A percentile compares a stretch with the other conserved stretches of the same genome.
phyloP scores from a whole-genome alignment of 495 filamentous ascomycete genomes.

The Daldinia grandis region DNA sequence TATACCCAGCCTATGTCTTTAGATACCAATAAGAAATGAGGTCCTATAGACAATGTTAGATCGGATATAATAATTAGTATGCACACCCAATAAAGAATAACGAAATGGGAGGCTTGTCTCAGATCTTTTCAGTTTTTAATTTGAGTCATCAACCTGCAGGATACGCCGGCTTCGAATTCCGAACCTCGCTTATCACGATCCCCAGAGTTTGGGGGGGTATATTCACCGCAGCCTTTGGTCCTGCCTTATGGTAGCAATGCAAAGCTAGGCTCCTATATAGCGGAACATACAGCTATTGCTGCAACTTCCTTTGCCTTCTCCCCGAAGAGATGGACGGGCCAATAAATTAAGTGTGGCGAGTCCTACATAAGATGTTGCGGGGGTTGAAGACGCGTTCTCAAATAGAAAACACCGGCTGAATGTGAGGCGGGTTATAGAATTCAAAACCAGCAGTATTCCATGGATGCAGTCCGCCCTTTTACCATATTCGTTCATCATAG shows the following conservation, averaged over 20 bases:
- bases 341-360: conserved; percentile 23
- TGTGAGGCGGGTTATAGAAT: conserved; percentile 34
- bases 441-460: conserved; percentile 51
- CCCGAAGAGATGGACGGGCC: conserved; percentile 17
- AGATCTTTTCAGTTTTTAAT: conserved; percentile 65
- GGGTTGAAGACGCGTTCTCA: conserved; percentile 27
- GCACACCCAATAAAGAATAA: neutral
- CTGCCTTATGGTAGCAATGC: conserved; percentile 43
- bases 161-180: conserved; percentile 50
- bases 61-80: conserved; percentile 5
- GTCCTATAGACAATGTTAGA: conserved; percentile 35
- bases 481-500: conserved; percentile 67
- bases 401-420: conserved; percentile 37
- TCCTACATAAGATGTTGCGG: conserved; percentile 5
- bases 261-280: conserved; percentile 51
- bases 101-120: conserved; percentile 49
- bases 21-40: neutral
- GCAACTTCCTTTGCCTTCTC: conserved; percentile 43
- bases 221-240: conserved; percentile 61
- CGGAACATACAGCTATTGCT: conserved; percentile 45
- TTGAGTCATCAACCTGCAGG: conserved; percentile 54
- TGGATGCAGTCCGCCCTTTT: conserved; percentile 68
- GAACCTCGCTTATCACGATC: conserved; percentile 22
- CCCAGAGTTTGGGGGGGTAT: conserved; percentile 25
- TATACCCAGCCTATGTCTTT: conserved; percentile 11